phyloP scores from a whole-genome alignment of 768 basidiomycete species.

The Daedaleopsis sinensis region DNA sequence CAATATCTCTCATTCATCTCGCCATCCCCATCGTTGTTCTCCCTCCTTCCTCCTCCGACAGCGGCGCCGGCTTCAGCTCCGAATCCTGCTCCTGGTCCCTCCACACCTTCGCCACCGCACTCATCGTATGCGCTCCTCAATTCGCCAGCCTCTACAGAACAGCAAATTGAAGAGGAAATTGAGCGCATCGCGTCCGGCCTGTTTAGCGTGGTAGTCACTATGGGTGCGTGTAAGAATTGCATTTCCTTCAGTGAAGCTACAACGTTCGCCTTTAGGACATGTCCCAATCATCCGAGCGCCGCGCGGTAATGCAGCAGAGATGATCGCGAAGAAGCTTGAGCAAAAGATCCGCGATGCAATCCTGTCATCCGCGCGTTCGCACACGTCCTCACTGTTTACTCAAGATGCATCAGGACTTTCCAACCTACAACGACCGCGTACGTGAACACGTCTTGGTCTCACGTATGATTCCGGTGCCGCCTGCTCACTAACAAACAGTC shows the following conservation, averaged over 20 bases:
- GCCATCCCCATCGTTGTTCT: constrained; percentile 92
- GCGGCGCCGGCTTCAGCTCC: constrained; percentile 37
- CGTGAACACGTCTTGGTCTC: constrained; percentile 30
- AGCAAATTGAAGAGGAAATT: constrained; percentile 90
- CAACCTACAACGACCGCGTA: constrained; percentile 86
- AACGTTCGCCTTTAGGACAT: constrained; percentile 56
- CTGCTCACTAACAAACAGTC: constrained; percentile 50
- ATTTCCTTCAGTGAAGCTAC: not conserved
- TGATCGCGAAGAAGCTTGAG: constrained; percentile 98
- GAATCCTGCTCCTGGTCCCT: constrained; percentile 38
- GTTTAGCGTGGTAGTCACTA: constrained; percentile 88
- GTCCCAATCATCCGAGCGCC: constrained; percentile 96
- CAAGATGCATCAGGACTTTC: constrained; percentile 84
- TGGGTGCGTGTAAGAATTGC: constrained; percentile 53
- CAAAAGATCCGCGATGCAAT: constrained; percentile 87
- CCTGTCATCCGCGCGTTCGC: constrained; percentile 67
- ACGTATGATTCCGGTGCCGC: not conserved
- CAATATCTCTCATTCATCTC: constrained; percentile 97
- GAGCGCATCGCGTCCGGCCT: constrained; percentile 89
- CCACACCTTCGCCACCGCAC: constrained; percentile 37
- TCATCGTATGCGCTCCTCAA: constrained; percentile 89
- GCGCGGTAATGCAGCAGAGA: constrained; percentile 95
- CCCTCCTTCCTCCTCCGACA: constrained; percentile 68
- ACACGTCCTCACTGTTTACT: constrained; percentile 66
- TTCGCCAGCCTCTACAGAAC: constrained; percentile 86